Evolutionary conservation across 2,329 filamentous ascomycete species (phyloP).

Genomic region (Beauveria sp.): DNA sequence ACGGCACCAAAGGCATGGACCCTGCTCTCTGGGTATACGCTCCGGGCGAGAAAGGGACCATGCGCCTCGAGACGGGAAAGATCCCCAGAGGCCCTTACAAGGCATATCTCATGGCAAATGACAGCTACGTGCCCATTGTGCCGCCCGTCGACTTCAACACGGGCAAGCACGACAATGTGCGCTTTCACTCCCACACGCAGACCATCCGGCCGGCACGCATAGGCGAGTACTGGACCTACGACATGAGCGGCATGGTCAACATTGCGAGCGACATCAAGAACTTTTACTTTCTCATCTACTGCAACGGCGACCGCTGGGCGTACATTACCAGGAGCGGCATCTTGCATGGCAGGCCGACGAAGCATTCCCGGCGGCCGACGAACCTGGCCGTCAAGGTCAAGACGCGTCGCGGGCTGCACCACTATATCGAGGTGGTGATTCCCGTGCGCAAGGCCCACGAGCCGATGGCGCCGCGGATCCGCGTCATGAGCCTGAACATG

Average conservation of each 20-base stretch:
- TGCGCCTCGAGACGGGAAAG: constrained; percentile 18
- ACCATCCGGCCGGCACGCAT: constrained; percentile 27
- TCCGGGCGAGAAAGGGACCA: constrained; percentile 18
- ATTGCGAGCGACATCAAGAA: constrained; percentile 19
- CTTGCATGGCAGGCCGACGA: constrained; percentile 27
- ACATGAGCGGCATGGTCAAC: constrained; percentile 24
- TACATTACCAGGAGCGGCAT: constrained; percentile 22
- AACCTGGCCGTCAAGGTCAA: constrained; percentile 21
- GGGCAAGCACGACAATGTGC: background rate
- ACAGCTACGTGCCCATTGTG: constrained; percentile 29
- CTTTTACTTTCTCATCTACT: constrained; percentile 20
- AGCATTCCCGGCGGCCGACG: constrained; percentile 13
- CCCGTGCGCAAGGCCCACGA: constrained; percentile 17
- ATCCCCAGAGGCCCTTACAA: constrained; percentile 25
- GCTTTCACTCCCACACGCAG: constrained; percentile 20
- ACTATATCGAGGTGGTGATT: background rate
- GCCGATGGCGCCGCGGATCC: constrained; percentile 25
- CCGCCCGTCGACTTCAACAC: constrained; percentile 24
- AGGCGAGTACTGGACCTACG: constrained; percentile 25
- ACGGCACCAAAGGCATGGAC: constrained; percentile 20
- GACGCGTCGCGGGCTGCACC: too few relatives aligned
- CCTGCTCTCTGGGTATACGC: constrained; percentile 29
- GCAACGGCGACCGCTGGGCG: constrained; percentile 24
- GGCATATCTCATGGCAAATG: constrained; percentile 28
- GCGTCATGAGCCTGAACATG: constrained; percentile 31